Conservation (phyloP, 805 yeast species). For the Sungouiella blattae region DNA sequence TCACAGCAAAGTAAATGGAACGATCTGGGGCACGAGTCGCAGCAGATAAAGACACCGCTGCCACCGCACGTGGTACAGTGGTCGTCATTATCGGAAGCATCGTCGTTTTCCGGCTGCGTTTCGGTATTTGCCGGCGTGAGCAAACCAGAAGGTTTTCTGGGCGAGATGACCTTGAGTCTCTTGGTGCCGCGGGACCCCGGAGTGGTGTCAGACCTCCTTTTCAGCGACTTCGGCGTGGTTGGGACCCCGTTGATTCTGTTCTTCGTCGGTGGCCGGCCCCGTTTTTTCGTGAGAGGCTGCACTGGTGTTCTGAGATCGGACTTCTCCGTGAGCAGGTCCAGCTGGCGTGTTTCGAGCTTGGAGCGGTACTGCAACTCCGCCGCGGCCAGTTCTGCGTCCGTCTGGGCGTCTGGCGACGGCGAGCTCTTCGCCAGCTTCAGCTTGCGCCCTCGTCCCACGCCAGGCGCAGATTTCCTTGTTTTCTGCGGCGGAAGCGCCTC, state of each 20-base stretch:
- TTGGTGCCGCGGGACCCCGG: conserved; percentile 8
- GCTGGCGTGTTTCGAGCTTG: conserved; percentile 11
- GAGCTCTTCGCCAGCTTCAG: conserved; percentile 14
- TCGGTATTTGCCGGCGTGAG: conserved; percentile 20
- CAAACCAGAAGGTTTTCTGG: conserved; percentile 25
- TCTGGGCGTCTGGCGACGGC: conserved; percentile 8
- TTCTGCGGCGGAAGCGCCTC: conserved; percentile 66
- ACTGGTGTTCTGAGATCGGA: conserved; percentile 11
- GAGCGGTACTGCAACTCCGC: conserved; percentile 11
- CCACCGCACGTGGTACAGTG: conserved; percentile 90
- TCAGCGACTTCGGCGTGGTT: neutral
- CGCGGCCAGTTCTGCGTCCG: conserved; percentile 14
- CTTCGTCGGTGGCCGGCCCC: conserved; percentile 8
- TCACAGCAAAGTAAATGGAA: conserved; percentile 90
- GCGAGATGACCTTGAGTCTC: conserved; percentile 30
- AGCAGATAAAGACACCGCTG: conserved; percentile 84
- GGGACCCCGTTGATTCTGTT: conserved; percentile 9
- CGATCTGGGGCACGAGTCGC: conserved; percentile 89
- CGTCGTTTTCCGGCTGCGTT: conserved; percentile 9
- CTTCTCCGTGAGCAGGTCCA: conserved; percentile 12
- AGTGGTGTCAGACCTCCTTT: no score
- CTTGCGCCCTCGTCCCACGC: conserved; percentile 41
- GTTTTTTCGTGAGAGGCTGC: conserved; percentile 2
- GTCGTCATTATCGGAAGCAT: conserved; percentile 62
- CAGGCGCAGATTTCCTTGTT: conserved; percentile 51